These are phyloP conservation scores for Dendrobium huoshanense DNA, from an alignment of 106 monocot genomes.

Conservation along the genomic window DNA sequence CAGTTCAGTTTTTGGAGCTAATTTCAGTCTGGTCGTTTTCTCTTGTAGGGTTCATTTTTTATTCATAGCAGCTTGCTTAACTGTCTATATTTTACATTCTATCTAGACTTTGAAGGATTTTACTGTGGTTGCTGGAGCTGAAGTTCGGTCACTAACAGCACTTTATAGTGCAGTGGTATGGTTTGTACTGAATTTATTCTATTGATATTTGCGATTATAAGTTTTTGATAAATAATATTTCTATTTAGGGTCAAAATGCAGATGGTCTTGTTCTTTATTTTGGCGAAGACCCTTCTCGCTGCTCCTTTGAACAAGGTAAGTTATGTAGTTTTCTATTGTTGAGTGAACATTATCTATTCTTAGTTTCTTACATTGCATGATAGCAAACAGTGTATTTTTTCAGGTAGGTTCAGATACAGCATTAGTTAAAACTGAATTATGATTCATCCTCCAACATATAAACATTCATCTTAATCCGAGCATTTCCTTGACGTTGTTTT, in stretches of 20 bases:
- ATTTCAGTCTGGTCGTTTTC: not conserved
- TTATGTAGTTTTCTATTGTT: not conserved
- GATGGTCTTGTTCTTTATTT: constrained; percentile 86
- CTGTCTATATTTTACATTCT: not conserved
- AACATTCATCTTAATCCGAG: not conserved
- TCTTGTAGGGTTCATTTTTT: not conserved
- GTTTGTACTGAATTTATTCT: not conserved
- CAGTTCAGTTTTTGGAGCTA: not conserved
- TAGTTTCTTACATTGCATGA: not conserved
- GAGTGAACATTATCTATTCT: not conserved
- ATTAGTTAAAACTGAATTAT: not conserved
- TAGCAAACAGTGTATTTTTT: not conserved
- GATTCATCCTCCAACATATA: not conserved
- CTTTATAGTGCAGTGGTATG: constrained; percentile 75
- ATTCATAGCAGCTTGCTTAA: not conserved
- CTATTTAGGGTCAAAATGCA: constrained; percentile 66
- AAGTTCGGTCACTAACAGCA: constrained; percentile 32
- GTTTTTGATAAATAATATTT: not conserved
- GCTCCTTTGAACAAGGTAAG: constrained; percentile 87
- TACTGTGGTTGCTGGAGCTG: constrained; percentile 38
- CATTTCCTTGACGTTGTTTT: not conserved
- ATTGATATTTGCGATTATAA: not conserved
- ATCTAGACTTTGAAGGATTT: constrained; percentile 49
- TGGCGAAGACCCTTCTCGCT: constrained; percentile 74
- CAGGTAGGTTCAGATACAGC: not conserved